These are phyloP conservation scores for Thymus mandschuricus DNA, from an alignment of 257 asterid species.

Conservation along the genomic window DNA sequence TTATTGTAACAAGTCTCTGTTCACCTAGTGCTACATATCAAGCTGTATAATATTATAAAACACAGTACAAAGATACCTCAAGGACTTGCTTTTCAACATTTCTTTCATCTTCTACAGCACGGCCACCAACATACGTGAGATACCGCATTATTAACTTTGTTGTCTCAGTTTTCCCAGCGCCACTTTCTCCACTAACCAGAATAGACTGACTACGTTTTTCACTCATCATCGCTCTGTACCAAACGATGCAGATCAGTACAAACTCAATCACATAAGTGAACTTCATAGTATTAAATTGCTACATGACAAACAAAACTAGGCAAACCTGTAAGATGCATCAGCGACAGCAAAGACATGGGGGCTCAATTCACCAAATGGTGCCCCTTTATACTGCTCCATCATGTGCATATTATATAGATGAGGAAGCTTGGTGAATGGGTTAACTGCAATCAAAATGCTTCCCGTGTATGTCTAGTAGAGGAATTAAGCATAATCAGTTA, in stretches of 20 bases:
- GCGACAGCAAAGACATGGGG: slow-evolving; percentile 99
- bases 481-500: slow-evolving; percentile 40
- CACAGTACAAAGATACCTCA: slow-evolving; percentile 58
- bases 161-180: slow-evolving; percentile 99
- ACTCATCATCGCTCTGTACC: slow-evolving; percentile 85
- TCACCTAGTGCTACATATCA: slow-evolving; percentile 7
- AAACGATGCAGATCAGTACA: slow-evolving; percentile 37
- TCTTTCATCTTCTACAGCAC: slow-evolving; percentile 79
- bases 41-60: slow-evolving; percentile 21
- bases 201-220: slow-evolving; percentile 91
- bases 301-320: slow-evolving; percentile 32
- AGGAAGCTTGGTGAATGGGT: slow-evolving; percentile 96
- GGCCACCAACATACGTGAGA: slow-evolving; percentile 97
- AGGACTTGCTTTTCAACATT: slow-evolving; percentile 98
- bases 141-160: slow-evolving; percentile 98
- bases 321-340: slow-evolving; percentile 96
- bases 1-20: neutral
- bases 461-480: slow-evolving; percentile 88
- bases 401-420: slow-evolving; percentile 89
- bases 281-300: slow-evolving; percentile 25
- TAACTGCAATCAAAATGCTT: slow-evolving; percentile 93
- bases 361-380: slow-evolving; percentile 98
- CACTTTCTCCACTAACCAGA: slow-evolving; percentile 99
- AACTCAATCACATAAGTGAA: slow-evolving; percentile 27
- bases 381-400: slow-evolving; percentile 98